Base-by-base conservation (phyloP, 768 basidiomycete species). In the Pulveroboletus sp. region DNA sequence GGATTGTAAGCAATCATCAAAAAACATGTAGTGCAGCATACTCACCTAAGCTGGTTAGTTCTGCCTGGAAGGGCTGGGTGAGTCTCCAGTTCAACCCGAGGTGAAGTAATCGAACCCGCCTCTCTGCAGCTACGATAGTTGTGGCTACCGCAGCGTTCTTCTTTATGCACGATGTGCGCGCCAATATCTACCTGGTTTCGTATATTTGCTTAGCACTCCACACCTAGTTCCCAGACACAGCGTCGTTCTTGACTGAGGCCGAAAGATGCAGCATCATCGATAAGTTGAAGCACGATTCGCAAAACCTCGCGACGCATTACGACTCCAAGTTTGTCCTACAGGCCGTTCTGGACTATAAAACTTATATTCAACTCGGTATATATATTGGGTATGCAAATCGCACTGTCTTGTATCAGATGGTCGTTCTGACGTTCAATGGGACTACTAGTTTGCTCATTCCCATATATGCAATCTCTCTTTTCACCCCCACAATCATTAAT, bases 141-240 rank as follows among this genome's bases (percentile, higher is more conserved):
- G 27, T 53, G 11, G 67, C 67, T 14, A 48, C 52, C n/a, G 31
- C 11, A 1, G 53, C 64, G 18, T 82, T 71, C 62, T 82, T 78
- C 60, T 71, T 72, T 60, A 76, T 83, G 69, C 64, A 81, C 50
- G 80, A 83, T 62, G 78, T 77, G 26, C 18, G 45, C 12, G 2
- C 7, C 8, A 30, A 17, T 6, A 10, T 30, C 35, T 31, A 18
- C 6, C 17, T 17, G 24, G 57, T 24, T 42, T 54, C 5, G 28
- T 55, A 17, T 58, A 40, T 37, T 27, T 42, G 14, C 47, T 49
- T 8, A 58, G 35, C 6, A 6, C 26, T 15, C 24, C 1, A 15
- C 41, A 12, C 21, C 2, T 51, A 79, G 77, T 82, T 77, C 61
- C 80, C 81, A 24, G 75, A 77, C 54, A 83, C 81, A 1, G 81